Evolutionary conservation across 495 filamentous ascomycete species (phyloP), one percentile per base, ranked within the genome.

Genomic region (Usnea hakonensis): DNA sequence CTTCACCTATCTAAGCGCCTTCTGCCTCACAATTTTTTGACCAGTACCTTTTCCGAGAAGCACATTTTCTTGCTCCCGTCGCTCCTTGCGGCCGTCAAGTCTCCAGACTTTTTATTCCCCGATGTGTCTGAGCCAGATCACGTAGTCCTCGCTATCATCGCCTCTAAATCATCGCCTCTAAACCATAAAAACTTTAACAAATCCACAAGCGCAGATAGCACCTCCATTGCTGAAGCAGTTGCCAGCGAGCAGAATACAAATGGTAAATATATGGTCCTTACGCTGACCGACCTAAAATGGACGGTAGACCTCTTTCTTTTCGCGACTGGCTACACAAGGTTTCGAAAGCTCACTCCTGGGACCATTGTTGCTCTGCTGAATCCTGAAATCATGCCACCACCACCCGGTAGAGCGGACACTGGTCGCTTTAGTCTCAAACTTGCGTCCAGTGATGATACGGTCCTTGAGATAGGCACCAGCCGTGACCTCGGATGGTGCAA

Each of bases 321-420:
- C 71, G 90, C 89, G 68, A 83, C 87, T 0, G 95, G 89, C 21
- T 97, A 96, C 69, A 86, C 90, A 6, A 85, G 86, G 43, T 97
- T 90, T 76, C 96, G 92, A 85, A 91, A 95, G 69, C 78, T 97
- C 6, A 84, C 86, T 0, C 83, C 88, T 3, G 94, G 95, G 26
- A 95, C 89, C 0, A 78, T 97, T 3, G 79, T 99, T 57, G 94
- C 95, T 10, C 87, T 99, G 40, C 77, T 99, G n/a, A 99, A 97
- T 67, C 94, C 95, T 0, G 85, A 75, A 3, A 87, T 97, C 66
- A 87, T 99, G 82, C 90, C 92, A 11, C 95, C 95, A 3, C 85
- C 85, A 0, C 82, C 82, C 3, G 78, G 81, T 17, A 85, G 84
- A 57, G 77, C 85, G 17, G 88, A 90, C 60, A 92, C 88, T 6